Conservation (phyloP, 1,284 basidiomycete genomes). For the Austropuccinia psidii region DNA sequence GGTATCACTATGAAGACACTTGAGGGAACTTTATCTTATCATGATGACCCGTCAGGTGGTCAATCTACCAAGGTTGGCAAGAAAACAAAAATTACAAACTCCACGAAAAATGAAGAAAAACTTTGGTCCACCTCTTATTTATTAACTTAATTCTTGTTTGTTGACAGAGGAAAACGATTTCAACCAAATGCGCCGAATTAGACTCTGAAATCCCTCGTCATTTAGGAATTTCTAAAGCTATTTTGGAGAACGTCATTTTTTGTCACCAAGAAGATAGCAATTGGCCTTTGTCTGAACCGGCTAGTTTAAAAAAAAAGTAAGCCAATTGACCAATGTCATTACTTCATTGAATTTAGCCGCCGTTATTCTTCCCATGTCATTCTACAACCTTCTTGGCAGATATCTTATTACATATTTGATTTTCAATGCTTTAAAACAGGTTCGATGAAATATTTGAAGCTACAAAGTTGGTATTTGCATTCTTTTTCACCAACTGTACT, state of each 20-base stretch:
- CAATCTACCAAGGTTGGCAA: not conserved
- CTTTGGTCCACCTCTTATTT: not conserved
- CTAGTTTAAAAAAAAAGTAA: conserved; percentile 91
- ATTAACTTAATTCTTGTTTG: not conserved
- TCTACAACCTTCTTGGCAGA: not conserved
- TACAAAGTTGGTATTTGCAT: conserved; percentile 60
- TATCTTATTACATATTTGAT: not conserved
- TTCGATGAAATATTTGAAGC: conserved; percentile 97
- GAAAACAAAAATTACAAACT: not conserved
- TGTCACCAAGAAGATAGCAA: conserved; percentile 99
- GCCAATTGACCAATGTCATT: not conserved
- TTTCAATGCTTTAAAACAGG: conserved; percentile 33
- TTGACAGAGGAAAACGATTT: conserved; percentile 70
- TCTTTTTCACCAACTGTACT: not conserved
- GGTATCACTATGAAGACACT: conserved; percentile 90
- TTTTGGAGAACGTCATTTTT: conserved; percentile 97
- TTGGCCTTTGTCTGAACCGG: conserved; percentile 90
- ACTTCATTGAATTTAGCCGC: not conserved
- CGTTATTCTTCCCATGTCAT: too few species aligned
- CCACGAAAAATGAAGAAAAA: not conserved
- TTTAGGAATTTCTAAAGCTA: conserved; percentile 92
- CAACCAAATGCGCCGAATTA: conserved; percentile 93
- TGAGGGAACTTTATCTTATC: conserved; percentile 75
- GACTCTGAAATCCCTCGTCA: conserved; percentile 84
- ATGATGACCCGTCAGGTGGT: conserved; percentile 52